Evolutionary conservation across 805 yeast genomes (phyloP).

Genomic region (Schwanniomyces yamadae): DNA sequence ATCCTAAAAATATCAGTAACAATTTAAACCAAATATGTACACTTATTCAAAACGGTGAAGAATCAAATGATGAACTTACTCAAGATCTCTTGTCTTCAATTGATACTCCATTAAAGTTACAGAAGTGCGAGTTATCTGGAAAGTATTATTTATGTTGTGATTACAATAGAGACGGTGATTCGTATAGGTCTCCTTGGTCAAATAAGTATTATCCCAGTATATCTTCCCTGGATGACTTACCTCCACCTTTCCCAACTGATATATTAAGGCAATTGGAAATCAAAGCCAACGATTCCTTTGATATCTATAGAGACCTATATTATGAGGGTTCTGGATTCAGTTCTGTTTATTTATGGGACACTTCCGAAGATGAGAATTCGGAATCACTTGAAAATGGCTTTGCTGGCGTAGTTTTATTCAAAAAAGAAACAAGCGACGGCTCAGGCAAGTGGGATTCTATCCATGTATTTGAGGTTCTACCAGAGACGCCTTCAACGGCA

Average conservation of each 20-base stretch:
- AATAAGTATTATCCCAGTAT: conserved; percentile 61
- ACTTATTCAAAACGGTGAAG: conserved; percentile 34
- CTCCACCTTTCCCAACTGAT: conserved; percentile 73
- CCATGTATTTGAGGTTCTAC: conserved; percentile 80
- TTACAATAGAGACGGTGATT: conserved; percentile 92
- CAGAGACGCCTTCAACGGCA: conserved; percentile 36
- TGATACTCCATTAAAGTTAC: conserved; percentile 72
- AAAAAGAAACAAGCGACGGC: conserved; percentile 57
- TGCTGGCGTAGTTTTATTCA: conserved; percentile 88
- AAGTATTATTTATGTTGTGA: conserved; percentile 83
- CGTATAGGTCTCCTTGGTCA: conserved; percentile 88
- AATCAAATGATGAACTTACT: conserved; percentile 55
- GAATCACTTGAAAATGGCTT: conserved; percentile 51
- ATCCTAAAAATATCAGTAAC: conserved; percentile 33
- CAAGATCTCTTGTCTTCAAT: conserved; percentile 85
- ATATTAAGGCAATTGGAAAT: conserved; percentile 71
- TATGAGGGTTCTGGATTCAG: conserved; percentile 89
- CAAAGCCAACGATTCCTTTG: conserved; percentile 86
- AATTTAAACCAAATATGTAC: conserved; percentile 39
- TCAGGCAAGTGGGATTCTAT: conserved; percentile 86
- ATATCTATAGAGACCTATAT: conserved; percentile 87
- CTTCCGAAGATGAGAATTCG: conserved; percentile 53
- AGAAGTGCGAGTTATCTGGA: conserved; percentile 52
- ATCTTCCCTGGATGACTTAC: conserved; percentile 47
- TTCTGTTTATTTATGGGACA: conserved; percentile 90